Evolutionary conservation across 495 filamentous ascomycete species (phyloP).

Genomic region (Bryoglossum gracile): DNA sequence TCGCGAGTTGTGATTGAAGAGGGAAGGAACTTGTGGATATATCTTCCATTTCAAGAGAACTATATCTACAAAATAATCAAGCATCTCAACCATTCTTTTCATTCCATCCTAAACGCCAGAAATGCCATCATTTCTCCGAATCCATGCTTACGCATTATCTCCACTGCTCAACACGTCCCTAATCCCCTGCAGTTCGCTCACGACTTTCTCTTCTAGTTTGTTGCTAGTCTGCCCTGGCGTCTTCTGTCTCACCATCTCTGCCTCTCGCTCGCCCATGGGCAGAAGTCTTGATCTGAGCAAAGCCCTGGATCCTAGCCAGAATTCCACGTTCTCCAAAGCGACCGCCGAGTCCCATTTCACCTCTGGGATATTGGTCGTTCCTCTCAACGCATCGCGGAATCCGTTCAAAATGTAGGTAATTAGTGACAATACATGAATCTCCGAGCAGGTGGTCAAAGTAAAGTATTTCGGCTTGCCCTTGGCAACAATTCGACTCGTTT

Average conservation of each 20-base stretch:
- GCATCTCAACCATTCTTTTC: neutral
- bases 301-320: conserved; percentile 55
- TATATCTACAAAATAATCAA: neutral
- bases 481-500: conserved; percentile 35
- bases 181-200: conserved; percentile 53
- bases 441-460: conserved; percentile 60
- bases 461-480: conserved; percentile 44
- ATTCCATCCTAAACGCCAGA: conserved; percentile 8
- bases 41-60: neutral
- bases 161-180: conserved; percentile 34
- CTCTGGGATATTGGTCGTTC: conserved; percentile 53
- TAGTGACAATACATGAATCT: conserved; percentile 70
- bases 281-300: conserved; percentile 60
- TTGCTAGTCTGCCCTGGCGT: conserved; percentile 33
- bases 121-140: conserved; percentile 3
- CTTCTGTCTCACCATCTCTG: conserved; percentile 50
- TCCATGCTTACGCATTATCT: neutral
- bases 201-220: conserved; percentile 68
- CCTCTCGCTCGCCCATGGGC: conserved; percentile 63
- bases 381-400: conserved; percentile 51
- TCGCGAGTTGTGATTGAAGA: neutral
- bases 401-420: conserved; percentile 58
- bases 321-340: conserved; percentile 73
- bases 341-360: conserved; percentile 63
- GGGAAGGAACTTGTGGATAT: neutral